phyloP scores from a whole-genome alignment of 768 basidiomycete species.

The Pisolithus sp. region DNA sequence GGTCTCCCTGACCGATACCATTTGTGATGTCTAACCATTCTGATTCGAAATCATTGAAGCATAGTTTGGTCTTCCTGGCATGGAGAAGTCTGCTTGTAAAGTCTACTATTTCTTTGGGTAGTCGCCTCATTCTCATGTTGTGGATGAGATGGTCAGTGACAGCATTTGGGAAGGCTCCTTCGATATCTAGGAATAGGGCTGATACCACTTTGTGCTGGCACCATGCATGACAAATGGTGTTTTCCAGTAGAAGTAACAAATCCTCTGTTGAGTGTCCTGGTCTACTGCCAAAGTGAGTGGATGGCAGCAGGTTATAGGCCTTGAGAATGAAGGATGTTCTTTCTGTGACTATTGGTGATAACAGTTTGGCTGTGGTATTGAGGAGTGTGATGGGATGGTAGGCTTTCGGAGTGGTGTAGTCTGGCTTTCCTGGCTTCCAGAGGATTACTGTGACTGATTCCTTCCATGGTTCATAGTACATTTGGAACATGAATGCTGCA shows the following conservation, averaged over 20 bases:
- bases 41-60: neutral
- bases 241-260: constrained; percentile 26
- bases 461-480: too few species aligned
- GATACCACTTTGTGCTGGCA: constrained; percentile 26
- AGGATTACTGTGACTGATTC: too few species aligned
- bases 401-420: constrained; percentile 29
- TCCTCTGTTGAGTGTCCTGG: constrained; percentile 35
- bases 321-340: too few species aligned
- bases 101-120: neutral
- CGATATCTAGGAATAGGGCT: constrained; percentile 36
- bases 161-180: constrained; percentile 39
- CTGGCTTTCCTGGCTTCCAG: constrained; percentile 27
- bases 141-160: constrained; percentile 26
- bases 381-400: constrained; percentile 35
- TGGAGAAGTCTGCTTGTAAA: neutral
- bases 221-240: constrained; percentile 36
- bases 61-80: neutral
- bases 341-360: too few species aligned
- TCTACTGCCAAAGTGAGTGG: constrained; percentile 31
- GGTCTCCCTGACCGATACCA: neutral
- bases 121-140: constrained; percentile 16
- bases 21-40: neutral
- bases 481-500: too few species aligned
- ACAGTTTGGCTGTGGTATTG: constrained; percentile 8
- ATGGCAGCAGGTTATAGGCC: constrained; percentile 21